Evolutionary conservation across 345 rosid species (phyloP), one percentile per base, ranked within the genome.

Genomic region (Pugionium cornutum): DNA sequence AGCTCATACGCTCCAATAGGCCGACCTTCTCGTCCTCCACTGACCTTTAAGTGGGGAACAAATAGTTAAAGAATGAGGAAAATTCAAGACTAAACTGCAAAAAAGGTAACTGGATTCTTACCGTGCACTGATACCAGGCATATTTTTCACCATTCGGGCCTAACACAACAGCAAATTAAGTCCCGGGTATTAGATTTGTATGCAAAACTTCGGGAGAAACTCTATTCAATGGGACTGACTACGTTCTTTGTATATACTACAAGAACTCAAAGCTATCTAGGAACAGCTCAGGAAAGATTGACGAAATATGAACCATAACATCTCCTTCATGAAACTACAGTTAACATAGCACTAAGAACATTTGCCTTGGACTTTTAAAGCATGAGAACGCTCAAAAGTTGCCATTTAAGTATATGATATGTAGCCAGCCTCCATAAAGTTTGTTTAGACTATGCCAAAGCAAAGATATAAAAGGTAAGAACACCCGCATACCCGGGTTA

Each of bases 61-160:
- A 40, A 5, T 42, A 47, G 60, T 47, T 52, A 53, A 39, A 32
- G 25, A 44, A 66, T 59, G 56, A 45, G 39, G 9, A 41, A 40
- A 29, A 63, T 18, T 30, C 10, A 8, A 52, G 25, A 18, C 37
- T 44, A 27, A 40, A 7, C n/a, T 58, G 28, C n/a, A 33, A 74
- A 18, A 18, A 45, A 37, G 45, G 30, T 48, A 58, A 49, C 40
- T 47, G 67, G 45, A 64, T 43, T 34, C 83, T 18, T 85, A 94
- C 99, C 74, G 92, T 94, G 76, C 99, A 94, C 83, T 94, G 97
- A 73, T 91, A 94, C 99, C 97, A 94, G 2, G 96, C 99, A 75
- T 83, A 88, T 72, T 86, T 85, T 82, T 94, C 96, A 74, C 92
- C 97, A 63, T 74, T 85, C 32, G 96, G 95, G 64, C 99, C 97